Evolutionary conservation across 208 protist genomes (phyloP).

Genomic region (Wallacemonas collosoma): DNA sequence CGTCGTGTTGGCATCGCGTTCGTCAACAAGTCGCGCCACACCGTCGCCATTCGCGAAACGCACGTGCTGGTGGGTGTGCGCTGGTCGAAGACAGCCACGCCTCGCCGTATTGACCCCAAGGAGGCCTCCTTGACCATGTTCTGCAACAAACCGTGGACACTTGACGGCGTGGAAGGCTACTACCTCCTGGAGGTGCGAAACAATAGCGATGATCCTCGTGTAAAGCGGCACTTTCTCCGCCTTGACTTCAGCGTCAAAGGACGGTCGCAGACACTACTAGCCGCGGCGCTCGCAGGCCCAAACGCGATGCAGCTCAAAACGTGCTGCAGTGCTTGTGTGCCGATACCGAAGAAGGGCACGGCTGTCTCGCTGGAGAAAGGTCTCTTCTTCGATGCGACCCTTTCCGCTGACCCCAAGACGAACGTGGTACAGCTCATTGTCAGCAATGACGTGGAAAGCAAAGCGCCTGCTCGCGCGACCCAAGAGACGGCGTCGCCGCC

Average conservation of each 20-base stretch:
- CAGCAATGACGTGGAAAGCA: slow-evolving; percentile 55
- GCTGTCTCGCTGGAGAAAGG: slow-evolving; percentile 29
- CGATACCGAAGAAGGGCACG: slow-evolving; percentile 20
- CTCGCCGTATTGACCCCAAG: slow-evolving; percentile 42
- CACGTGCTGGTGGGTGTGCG: slow-evolving; percentile 48
- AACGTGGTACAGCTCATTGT: slow-evolving; percentile 46
- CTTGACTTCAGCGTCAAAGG: slow-evolving; percentile 71
- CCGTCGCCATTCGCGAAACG: slow-evolving; percentile 29
- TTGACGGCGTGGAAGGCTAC: slow-evolving; percentile 68
- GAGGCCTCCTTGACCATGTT: slow-evolving; percentile 71
- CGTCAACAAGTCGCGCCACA: slow-evolving; percentile 55
- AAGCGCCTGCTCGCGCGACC: not conserved
- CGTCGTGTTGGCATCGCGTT: slow-evolving; percentile 58
- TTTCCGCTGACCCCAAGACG: slow-evolving; percentile 28
- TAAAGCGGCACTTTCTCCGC: slow-evolving; percentile 50
- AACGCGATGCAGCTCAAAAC: slow-evolving; percentile 42
- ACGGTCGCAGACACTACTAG: slow-evolving; percentile 57
- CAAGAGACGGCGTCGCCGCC: slow-evolving; percentile 14
- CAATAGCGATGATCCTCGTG: slow-evolving; percentile 34
- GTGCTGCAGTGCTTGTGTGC: not conserved
- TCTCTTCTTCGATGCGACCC: slow-evolving; percentile 35
- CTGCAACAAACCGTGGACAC: slow-evolving; percentile 59
- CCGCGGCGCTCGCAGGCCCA: slow-evolving; percentile 26
- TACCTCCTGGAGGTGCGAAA: slow-evolving; percentile 67
- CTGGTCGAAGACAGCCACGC: slow-evolving; percentile 44